phyloP scores from a whole-genome alignment of 139 green algal genomes.

The Closterium sp. region DNA sequence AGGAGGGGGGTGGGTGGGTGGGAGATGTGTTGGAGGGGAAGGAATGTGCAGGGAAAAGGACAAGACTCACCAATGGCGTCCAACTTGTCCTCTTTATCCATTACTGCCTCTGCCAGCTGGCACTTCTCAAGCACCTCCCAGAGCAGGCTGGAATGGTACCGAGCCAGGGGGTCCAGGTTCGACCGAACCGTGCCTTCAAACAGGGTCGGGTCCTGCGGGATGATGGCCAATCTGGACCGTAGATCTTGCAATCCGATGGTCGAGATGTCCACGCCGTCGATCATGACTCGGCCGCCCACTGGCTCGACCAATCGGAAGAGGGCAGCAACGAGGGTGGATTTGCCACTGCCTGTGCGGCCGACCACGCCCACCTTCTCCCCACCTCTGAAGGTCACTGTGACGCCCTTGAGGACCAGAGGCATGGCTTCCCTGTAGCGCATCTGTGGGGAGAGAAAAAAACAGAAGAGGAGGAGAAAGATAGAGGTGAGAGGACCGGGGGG shows the following conservation, averaged over 20 bases:
- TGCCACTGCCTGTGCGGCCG: slow-evolving; percentile 64
- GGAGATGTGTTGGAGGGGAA: too few relatives aligned
- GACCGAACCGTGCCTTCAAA: slow-evolving; percentile 84
- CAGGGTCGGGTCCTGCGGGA: slow-evolving; percentile 87
- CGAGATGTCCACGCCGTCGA: slow-evolving; percentile 84
- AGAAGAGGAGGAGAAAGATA: background rate
- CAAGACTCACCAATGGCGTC: slow-evolving; percentile 54
- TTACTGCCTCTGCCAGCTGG: slow-evolving; percentile 42
- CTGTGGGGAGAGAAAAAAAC: background rate
- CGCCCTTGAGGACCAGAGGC: slow-evolving; percentile 69
- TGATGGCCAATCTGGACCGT: slow-evolving; percentile 66
- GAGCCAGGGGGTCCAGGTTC: slow-evolving; percentile 91
- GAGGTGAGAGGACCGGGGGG: too few relatives aligned
- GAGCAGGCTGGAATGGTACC: slow-evolving; percentile 62
- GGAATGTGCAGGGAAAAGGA: background rate
- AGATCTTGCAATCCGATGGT: slow-evolving; percentile 71
- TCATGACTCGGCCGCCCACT: slow-evolving; percentile 65
- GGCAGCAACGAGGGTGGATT: slow-evolving; percentile 63
- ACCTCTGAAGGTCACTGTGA: slow-evolving; percentile 42
- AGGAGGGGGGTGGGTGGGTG: too few relatives aligned
- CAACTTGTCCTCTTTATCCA: background rate
- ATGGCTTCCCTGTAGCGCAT: slow-evolving; percentile 82
- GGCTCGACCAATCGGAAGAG: slow-evolving; percentile 73
- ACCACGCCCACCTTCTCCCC: slow-evolving; percentile 72
- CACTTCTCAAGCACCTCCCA: slow-evolving; percentile 64